Percentiles rank a stretch among this genome's conserved stretches.
These are phyloP conservation scores for Lachnellula hyalina DNA, from an alignment of 2,329 filamentous ascomycete genomes.

Conservation along the genomic window DNA sequence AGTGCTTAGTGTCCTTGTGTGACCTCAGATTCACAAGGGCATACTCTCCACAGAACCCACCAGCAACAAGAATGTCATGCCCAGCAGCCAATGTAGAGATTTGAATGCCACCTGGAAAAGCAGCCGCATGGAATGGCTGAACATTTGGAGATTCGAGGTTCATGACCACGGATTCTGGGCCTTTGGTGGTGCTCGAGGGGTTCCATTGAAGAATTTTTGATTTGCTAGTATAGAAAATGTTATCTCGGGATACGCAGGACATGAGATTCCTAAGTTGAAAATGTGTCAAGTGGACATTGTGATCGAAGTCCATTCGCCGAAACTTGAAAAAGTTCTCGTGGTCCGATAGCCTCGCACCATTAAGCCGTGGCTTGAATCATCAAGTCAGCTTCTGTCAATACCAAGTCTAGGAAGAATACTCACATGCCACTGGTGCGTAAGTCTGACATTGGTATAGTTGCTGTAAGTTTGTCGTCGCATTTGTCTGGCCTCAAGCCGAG, in stretches of 20 bases:
- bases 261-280: constrained; percentile 62
- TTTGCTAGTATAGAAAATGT: constrained; percentile 51
- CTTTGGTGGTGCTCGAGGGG: constrained; percentile 39
- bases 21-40: constrained; percentile 32
- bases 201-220: constrained; percentile 49
- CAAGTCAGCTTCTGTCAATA: background rate
- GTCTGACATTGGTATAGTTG: constrained; percentile 52
- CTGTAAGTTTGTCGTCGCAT: constrained; percentile 45
- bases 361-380: constrained; percentile 12
- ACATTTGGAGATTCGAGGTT: constrained; percentile 26
- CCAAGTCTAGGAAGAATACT: constrained; percentile 29
- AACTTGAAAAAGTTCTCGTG: constrained; percentile 50
- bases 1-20: constrained; percentile 26
- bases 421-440: constrained; percentile 45
- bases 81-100: constrained; percentile 32
- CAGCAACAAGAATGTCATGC: constrained; percentile 34
- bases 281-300: constrained; percentile 52
- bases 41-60: constrained; percentile 37
- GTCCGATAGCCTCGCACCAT: constrained; percentile 18
- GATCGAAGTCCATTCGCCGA: constrained; percentile 49
- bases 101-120: constrained; percentile 19
- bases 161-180: constrained; percentile 18
- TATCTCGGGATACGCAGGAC: constrained; percentile 49
- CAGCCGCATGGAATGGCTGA: constrained; percentile 18
- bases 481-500: constrained; percentile 43